phyloP scores from a whole-genome alignment of 768 basidiomycete species.

The Xerocomus brunneocitrinus region DNA sequence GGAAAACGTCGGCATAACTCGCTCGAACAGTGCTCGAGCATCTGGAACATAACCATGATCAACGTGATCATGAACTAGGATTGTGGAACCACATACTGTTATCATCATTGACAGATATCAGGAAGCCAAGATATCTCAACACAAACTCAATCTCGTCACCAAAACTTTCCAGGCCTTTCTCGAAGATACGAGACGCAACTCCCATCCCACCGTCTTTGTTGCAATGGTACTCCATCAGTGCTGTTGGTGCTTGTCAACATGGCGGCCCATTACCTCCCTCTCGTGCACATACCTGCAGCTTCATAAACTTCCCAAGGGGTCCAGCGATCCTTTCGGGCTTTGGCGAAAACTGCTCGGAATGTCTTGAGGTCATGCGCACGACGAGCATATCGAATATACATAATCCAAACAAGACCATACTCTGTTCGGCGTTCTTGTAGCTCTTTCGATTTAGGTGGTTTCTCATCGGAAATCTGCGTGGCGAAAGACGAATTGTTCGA shows the following conservation, averaged over 20 bases:
- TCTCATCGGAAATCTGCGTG: slow-evolving; percentile 50
- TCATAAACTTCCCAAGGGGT: slow-evolving; percentile 92
- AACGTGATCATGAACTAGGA: neutral
- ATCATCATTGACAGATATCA: slow-evolving; percentile 92
- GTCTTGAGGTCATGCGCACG: slow-evolving; percentile 84
- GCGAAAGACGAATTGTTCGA: slow-evolving; percentile 46
- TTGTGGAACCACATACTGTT: slow-evolving; percentile 60
- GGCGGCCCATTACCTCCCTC: neutral
- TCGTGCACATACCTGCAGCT: slow-evolving; percentile 61
- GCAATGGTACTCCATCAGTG: slow-evolving; percentile 91
- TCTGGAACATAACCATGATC: slow-evolving; percentile 46
- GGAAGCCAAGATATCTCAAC: slow-evolving; percentile 83
- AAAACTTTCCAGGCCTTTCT: slow-evolving; percentile 84
- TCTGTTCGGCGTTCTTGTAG: slow-evolving; percentile 54
- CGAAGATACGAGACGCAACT: slow-evolving; percentile 89
- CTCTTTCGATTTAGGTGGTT: slow-evolving; percentile 51
- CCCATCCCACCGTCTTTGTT: slow-evolving; percentile 67
- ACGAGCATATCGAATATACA: slow-evolving; percentile 91
- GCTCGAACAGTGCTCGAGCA: slow-evolving; percentile 92
- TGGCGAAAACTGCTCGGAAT: slow-evolving; percentile 71
- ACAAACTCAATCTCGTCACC: slow-evolving; percentile 82
- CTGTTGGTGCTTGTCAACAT: slow-evolving; percentile 37
- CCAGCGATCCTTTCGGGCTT: slow-evolving; percentile 73
- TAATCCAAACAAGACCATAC: slow-evolving; percentile 75
- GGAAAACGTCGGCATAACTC: slow-evolving; percentile 73